These are phyloP conservation scores for Neofusicoccum laricinum DNA, from an alignment of 2,329 filamentous ascomycete species.

Conservation along the genomic window DNA sequence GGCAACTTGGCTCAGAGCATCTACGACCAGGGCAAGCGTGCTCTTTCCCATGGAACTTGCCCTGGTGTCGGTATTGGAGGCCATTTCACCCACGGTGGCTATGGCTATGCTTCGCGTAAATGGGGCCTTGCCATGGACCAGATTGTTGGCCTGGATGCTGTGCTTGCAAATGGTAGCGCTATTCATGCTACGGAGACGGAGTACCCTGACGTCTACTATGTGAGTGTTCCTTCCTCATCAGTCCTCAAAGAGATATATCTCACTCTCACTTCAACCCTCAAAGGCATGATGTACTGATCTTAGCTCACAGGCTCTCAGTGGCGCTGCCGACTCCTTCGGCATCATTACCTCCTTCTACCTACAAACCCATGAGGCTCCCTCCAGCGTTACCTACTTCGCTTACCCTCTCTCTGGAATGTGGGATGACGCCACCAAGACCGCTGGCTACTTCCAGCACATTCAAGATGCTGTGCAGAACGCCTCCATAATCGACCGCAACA, in stretches of 20 bases:
- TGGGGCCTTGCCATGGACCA: constrained; percentile 37
- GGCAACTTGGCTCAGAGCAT: constrained; percentile 37
- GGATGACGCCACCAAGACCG: constrained; percentile 29
- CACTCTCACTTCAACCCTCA: too few species aligned
- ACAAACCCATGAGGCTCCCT: constrained; percentile 20
- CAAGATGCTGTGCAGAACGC: constrained; percentile 41
- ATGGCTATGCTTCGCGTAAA: constrained; percentile 33
- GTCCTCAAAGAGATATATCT: too few species aligned
- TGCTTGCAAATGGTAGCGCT: constrained; percentile 39
- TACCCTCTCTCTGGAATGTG: constrained; percentile 25
- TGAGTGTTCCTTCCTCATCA: neutral
- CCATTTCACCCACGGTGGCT: constrained; percentile 36
- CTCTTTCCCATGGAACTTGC: constrained; percentile 53
- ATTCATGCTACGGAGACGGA: constrained; percentile 31
- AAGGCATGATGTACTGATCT: neutral
- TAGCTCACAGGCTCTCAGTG: constrained; percentile 23
- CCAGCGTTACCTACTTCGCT: constrained; percentile 18
- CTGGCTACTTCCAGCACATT: constrained; percentile 39
- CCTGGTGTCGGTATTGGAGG: constrained; percentile 43
- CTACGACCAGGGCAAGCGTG: constrained; percentile 35
- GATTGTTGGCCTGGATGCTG: constrained; percentile 34
- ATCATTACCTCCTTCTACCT: constrained; percentile 26
- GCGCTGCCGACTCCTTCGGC: constrained; percentile 35
- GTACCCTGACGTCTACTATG: constrained; percentile 39
- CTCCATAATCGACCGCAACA: constrained; percentile 39